Evolutionary conservation across 768 basidiomycete species (phyloP).

Genomic region (Fomitopsis serialis): DNA sequence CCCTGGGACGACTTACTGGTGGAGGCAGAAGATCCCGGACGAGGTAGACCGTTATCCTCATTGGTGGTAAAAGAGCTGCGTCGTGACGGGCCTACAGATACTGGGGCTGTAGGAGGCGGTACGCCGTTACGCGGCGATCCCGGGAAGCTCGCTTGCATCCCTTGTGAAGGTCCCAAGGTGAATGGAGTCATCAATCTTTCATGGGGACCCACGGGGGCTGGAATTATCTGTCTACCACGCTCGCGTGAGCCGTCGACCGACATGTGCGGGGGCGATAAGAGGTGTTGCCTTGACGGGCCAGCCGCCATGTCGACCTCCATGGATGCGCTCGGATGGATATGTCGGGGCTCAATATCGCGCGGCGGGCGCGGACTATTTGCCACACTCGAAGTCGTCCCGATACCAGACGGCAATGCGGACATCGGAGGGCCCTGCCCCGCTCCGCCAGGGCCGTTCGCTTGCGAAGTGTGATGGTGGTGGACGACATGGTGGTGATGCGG

Average conservation of each 20-base stretch:
- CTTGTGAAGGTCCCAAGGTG: constrained; percentile 21
- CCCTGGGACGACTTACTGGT: constrained; percentile 4
- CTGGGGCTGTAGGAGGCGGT: constrained; percentile 12
- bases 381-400: background rate
- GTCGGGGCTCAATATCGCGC: constrained; percentile 19
- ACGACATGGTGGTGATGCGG: constrained; percentile 27
- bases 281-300: constrained; percentile 4
- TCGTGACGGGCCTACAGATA: constrained; percentile 15
- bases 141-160: constrained; percentile 9
- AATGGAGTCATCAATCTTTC: constrained; percentile 27
- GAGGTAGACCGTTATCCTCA: constrained; percentile 12
- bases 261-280: constrained; percentile 11
- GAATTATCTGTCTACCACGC: constrained; percentile 17
- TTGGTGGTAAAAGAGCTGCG: constrained; percentile 18
- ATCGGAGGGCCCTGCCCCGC: constrained; percentile 5
- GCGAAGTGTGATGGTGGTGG: constrained; percentile 27
- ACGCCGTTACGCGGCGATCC: constrained; percentile 13
- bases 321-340: constrained; percentile 18
- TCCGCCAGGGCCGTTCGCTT: constrained; percentile 6
- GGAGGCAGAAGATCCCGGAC: constrained; percentile 16
- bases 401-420: constrained; percentile 1
- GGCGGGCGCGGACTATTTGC: constrained; percentile 10
- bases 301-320: constrained; percentile 22
- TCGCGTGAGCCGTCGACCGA: constrained; percentile 18
- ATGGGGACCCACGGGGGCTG: constrained; percentile 18